These are phyloP conservation scores for Penicillium desertorum DNA, from an alignment of 495 filamentous ascomycete genomes.

Conservation along the genomic window DNA sequence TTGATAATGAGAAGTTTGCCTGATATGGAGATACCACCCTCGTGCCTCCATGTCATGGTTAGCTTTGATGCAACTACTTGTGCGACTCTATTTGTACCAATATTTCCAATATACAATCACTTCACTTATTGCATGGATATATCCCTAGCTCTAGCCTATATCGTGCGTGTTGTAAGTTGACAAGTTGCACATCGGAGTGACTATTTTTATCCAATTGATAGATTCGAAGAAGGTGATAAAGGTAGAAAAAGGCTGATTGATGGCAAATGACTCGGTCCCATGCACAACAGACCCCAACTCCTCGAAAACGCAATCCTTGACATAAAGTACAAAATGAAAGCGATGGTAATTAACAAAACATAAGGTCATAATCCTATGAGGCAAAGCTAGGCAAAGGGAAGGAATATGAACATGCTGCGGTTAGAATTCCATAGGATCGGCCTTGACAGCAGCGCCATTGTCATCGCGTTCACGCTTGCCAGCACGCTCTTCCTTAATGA, in stretches of 20 bases:
- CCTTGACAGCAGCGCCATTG: conserved; percentile 49
- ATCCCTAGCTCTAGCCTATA: no score
- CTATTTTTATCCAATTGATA: not conserved
- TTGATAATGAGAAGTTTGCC: not conserved
- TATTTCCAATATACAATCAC: conserved; percentile 10
- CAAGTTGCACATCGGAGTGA: not conserved
- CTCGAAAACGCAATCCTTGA: not conserved
- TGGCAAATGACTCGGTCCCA: not conserved
- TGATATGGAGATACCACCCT: not conserved
- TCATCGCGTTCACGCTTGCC: conserved; percentile 68
- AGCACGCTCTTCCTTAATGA: conserved; percentile 79
- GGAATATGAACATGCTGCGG: not conserved
- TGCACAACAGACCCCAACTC: conserved; percentile 4
- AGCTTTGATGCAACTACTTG: conserved; percentile 3
- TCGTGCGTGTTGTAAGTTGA: no score
- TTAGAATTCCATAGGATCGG: conserved; percentile 55
- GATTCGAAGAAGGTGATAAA: not conserved
- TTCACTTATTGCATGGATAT: conserved; percentile 3
- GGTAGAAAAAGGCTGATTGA: not conserved
- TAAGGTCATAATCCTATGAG: conserved; percentile 19
- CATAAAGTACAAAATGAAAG: not conserved
- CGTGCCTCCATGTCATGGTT: not conserved
- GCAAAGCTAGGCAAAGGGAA: not conserved
- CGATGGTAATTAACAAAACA: conserved; percentile 7
- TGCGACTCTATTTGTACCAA: conserved; percentile 10